phyloP scores from a whole-genome alignment of 306 rosid species.

The Fragaria vesca region DNA sequence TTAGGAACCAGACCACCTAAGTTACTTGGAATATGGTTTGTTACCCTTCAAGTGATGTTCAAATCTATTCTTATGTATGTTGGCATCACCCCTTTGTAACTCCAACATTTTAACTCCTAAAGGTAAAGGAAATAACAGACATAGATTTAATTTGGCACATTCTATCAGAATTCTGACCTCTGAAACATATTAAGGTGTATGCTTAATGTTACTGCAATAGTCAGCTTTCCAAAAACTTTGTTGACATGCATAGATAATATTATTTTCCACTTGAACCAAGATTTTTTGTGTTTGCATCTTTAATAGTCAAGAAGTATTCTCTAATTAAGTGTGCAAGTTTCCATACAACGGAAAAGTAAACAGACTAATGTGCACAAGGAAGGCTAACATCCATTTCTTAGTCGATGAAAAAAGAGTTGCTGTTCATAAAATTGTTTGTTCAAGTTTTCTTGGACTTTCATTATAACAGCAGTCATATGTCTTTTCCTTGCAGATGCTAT shows the following conservation, averaged over 20 bases:
- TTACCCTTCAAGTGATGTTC: too few species aligned
- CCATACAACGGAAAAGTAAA: neutral
- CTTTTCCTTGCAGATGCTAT: constrained; percentile 48
- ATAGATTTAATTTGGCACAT: too few species aligned
- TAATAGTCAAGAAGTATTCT: neutral
- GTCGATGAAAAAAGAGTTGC: constrained; percentile 8
- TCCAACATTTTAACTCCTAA: neutral
- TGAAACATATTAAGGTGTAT: neutral
- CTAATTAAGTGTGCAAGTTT: neutral
- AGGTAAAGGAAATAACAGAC: neutral
- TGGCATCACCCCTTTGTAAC: too few species aligned
- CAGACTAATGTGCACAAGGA: neutral
- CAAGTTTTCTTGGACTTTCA: neutral
- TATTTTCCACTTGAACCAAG: neutral
- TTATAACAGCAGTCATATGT: constrained; percentile 9
- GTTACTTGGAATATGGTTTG: too few species aligned
- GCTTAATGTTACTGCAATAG: too few species aligned
- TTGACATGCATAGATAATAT: neutral
- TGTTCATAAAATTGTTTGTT: neutral
- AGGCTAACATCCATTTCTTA: neutral
- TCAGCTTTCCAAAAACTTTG: neutral
- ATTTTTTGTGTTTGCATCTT: neutral
- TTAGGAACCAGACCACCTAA: too few species aligned
- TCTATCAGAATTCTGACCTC: neutral
- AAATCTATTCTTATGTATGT: too few species aligned